Base-by-base conservation (phyloP, 331 rosid species). In the Cydonia oblonga region DNA sequence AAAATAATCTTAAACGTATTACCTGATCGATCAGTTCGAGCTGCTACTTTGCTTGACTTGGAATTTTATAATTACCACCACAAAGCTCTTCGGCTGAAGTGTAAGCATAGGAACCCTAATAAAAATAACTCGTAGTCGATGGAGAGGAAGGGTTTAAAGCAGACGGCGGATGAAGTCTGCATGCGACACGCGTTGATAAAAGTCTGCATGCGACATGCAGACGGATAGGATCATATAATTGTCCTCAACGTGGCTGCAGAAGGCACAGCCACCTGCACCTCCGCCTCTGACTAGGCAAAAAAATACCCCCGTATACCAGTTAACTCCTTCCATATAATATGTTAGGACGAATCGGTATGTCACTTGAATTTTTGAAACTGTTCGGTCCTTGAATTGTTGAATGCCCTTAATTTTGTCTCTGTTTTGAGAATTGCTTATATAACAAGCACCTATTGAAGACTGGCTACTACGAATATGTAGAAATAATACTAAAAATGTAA, bases 211-310 rank as follows among this genome's bases (percentile, higher is more conserved):
- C 74, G 51, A 22, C 62, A 12, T 33, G 62, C 52, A n/a, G 44
- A 32, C 18, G 51, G 33, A 7, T 57, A 32, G 16, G 54, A 60
- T 59, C 28, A 15, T 23, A 20, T 60, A 60, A 60, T 7, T 60
- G 65, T 25, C 35, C 15, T 74, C 82, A 62, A 79, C 82, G 82
- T 79, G 82, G 79, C 79, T 10, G 40, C 66, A 8, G 1, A 5
- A 0, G 13, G 5, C 24, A 23, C 4, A 51, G 7, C 68, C 76
- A 69, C 79, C 51, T 63, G 76, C 51, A 63, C 15, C n/a, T n/a
- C 42, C 24, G 14, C 44, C 42, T 30, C 23, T 62, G 15, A 62
- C 44, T 2, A 15, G 35, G 64, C 35, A 59, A 49, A 46, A 38
- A 46, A 1, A 5, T 15, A 38, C 44, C 44, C n/a, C 54, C 54